Conservation (phyloP, 1,139 yeast species). For the Casaregolazyma suthepensis region DNA sequence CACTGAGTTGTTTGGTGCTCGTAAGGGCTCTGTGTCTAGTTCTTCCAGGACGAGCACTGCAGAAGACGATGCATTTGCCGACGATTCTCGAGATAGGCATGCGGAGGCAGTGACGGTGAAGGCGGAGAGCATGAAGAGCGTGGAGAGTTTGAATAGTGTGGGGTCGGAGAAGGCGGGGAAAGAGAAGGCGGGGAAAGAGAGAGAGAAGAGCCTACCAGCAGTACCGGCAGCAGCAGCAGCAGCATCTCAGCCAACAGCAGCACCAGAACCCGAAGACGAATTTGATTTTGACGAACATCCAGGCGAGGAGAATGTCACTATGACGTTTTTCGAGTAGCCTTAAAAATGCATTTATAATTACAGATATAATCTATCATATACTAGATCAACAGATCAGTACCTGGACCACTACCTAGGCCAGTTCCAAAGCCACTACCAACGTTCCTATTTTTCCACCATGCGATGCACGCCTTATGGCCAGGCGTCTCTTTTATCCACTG, state of each 20-base stretch:
- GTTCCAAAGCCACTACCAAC: too few relatives aligned
- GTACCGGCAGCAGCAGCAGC: background rate
- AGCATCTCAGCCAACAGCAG: background rate
- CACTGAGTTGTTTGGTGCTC: background rate
- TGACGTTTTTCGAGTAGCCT: slow-evolving; percentile 15
- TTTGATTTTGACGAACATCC: slow-evolving; percentile 8
- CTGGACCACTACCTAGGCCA: too few relatives aligned
- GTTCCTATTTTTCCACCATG: slow-evolving; percentile 19
- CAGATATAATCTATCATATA: background rate
- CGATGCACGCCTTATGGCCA: slow-evolving; percentile 19
- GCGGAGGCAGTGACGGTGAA: background rate
- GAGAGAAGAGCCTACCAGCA: background rate
- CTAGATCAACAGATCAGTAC: slow-evolving; percentile 4
- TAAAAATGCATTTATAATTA: background rate
- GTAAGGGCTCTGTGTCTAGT: background rate
- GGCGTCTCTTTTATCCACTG: slow-evolving; percentile 13
- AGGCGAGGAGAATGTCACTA: slow-evolving; percentile 14
- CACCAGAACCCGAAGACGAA: slow-evolving; percentile 3
- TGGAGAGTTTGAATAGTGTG: background rate
- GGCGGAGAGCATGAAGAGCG: background rate
- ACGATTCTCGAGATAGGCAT: slow-evolving; percentile 16
- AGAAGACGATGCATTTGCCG: slow-evolving; percentile 21
- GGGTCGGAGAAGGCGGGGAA: background rate
- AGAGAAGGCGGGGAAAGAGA: too few relatives aligned
- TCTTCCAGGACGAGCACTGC: slow-evolving; percentile 20